phyloP scores from a whole-genome alignment of 2,329 filamentous ascomycete genomes.

The Parascedosporium putredinis region DNA sequence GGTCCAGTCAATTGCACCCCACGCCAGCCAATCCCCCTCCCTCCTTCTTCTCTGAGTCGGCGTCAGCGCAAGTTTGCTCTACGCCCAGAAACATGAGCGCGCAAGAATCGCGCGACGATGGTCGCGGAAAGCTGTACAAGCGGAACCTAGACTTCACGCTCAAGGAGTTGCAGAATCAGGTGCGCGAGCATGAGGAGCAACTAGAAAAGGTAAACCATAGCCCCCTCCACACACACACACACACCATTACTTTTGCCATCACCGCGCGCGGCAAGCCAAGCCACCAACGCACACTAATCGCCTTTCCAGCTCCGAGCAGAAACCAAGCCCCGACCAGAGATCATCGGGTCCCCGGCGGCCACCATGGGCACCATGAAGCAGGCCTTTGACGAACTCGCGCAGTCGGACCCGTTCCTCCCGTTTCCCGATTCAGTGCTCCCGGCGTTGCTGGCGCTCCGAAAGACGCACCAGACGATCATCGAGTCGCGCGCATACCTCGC shows the following conservation, averaged over 20 bases:
- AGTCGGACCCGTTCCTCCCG: conserved; percentile 55
- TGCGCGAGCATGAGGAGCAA: conserved; percentile 42
- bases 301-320: conserved; percentile 14
- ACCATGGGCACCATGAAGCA: conserved; percentile 43
- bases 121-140: conserved; percentile 28
- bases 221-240: too few species aligned
- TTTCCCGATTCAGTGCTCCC: conserved; percentile 57
- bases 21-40: too few species aligned
- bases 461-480: conserved; percentile 51
- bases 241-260: too few species aligned
- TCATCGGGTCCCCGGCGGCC: conserved; percentile 9
- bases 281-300: too few species aligned
- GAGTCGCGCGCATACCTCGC: conserved; percentile 53
- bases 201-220: conserved; percentile 40
- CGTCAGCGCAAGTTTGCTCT: too few species aligned
- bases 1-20: background rate
- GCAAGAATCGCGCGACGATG: conserved; percentile 1
- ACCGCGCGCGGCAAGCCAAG: too few species aligned
- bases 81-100: background rate
- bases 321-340: conserved; percentile 5
- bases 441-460: conserved; percentile 59
- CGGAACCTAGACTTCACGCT: conserved; percentile 56
- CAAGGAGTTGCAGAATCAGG: conserved; percentile 50
- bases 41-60: too few species aligned
- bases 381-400: conserved; percentile 55